Evolutionary conservation across 2,329 filamentous ascomycete species (phyloP), one percentile per base, ranked within the genome.

Genomic region (Decorospora gaudefroyi): DNA sequence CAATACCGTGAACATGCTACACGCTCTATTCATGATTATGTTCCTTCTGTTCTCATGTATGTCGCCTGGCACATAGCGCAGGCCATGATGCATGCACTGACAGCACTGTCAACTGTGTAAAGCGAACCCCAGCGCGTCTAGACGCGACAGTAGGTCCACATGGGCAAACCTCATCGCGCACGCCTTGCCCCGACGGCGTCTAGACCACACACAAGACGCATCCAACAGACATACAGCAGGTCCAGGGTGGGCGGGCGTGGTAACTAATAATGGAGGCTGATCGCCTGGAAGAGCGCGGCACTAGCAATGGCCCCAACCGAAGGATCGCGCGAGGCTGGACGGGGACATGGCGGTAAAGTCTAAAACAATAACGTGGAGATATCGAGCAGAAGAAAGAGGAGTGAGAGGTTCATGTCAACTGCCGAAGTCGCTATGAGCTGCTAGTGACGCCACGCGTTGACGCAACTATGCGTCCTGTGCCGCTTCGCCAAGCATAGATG

Each of bases 401-500:
- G 10, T 13, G 16, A 23, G 12, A 39, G 4, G 22, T 15, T 17
- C 10, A 13, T 18, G 17, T 27, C 39, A 55, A 53, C 52, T 55
- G 52, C 52, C 49, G 52, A 43, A 33, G 4, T 23, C 34, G 28
- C 38, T 36, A 9, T 22, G 18, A 41, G 21, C 33, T 47, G 23
- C 40, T 43, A 37, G 15, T 17, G 27, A 47, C 45, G 25, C 39
- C 23, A 19, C 27, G 30, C 26, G 26, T 9, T 16, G 31, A 11
- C 31, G 32, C 9, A 34, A n/a, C n/a, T n/a, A n/a, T n/a, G n/a
- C 19, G 27, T 15, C 17, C 21, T 23, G 41, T 56, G 44, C 53
- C 47, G 39, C 50, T 39, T 37, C 25, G 59, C 57, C 59, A 62
- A 61, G 59, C 31, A 39, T 30, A 40, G 50, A 50, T 47, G 46